Conservation (phyloP, 2,329 filamentous ascomycete species). For the Epichloe hybrida region DNA sequence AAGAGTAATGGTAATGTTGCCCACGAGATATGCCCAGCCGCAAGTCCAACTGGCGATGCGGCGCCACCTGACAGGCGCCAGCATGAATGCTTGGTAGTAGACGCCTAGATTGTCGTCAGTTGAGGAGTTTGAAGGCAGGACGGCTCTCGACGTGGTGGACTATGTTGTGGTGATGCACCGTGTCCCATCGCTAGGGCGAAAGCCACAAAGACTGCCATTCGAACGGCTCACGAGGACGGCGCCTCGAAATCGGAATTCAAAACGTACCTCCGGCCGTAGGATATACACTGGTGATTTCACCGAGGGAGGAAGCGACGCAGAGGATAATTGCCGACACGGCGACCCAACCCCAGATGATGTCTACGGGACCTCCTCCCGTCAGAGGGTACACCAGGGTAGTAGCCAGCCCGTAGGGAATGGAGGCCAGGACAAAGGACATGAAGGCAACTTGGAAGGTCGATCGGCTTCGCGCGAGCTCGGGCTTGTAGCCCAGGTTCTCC, state of each 20-base stretch:
- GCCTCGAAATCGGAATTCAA: background rate
- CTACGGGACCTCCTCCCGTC: constrained; percentile 50
- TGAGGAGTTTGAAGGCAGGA: background rate
- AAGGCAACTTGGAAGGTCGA: constrained; percentile 58
- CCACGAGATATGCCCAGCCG: constrained; percentile 64
- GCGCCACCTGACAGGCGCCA: constrained; percentile 47
- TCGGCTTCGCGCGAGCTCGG: constrained; percentile 49
- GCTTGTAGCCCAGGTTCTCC: constrained; percentile 51
- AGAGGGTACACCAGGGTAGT: constrained; percentile 58
- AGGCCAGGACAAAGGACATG: constrained; percentile 65
- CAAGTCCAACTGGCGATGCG: constrained; percentile 56
- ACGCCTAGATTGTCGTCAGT: constrained; percentile 28
- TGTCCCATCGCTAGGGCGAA: background rate
- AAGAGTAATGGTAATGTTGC: constrained; percentile 72
- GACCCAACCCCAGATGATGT: constrained; percentile 63
- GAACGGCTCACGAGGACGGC: background rate
- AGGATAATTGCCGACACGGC: constrained; percentile 55
- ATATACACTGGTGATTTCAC: constrained; percentile 63
- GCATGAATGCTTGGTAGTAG: constrained; percentile 69
- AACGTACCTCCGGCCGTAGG: constrained; percentile 53
- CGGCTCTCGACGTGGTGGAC: too few relatives aligned
- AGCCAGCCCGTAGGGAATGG: constrained; percentile 59
- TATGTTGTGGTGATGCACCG: too few relatives aligned
- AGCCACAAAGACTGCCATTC: background rate
- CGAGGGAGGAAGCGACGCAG: constrained; percentile 56